phyloP scores from a whole-genome alignment of 192 early-diverging fungal genomes.

The Coemansia sp. region DNA sequence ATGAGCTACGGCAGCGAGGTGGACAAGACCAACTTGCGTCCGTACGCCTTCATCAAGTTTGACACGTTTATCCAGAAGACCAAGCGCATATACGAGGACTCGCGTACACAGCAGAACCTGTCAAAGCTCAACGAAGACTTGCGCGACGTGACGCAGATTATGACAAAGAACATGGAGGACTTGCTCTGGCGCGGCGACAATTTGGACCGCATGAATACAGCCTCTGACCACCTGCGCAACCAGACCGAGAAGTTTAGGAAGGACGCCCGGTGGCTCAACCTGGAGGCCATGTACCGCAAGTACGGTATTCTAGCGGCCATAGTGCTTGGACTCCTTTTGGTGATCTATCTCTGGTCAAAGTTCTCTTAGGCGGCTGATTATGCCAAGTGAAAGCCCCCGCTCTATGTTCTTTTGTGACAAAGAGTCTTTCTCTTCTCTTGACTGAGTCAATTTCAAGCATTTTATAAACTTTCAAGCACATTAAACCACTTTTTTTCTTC shows the following conservation, averaged over 20 bases:
- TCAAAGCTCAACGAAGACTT: slow-evolving; percentile 94
- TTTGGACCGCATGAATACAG: slow-evolving; percentile 72
- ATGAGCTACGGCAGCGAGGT: slow-evolving; percentile 91
- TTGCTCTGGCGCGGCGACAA: slow-evolving; percentile 86
- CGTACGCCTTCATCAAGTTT: slow-evolving; percentile 98
- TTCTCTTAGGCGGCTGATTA: slow-evolving; percentile 22
- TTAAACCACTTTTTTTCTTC: neutral
- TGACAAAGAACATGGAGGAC: slow-evolving; percentile 98
- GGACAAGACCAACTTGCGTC: slow-evolving; percentile 75
- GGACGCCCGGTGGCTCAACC: slow-evolving; percentile 80
- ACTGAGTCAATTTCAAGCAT: neutral
- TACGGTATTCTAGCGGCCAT: slow-evolving; percentile 88
- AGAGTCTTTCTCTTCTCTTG: neutral
- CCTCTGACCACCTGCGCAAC: slow-evolving; percentile 64
- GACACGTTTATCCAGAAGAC: slow-evolving; percentile 99
- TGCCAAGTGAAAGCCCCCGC: neutral
- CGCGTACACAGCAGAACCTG: slow-evolving; percentile 87
- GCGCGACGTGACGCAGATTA: slow-evolving; percentile 93
- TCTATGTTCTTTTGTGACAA: neutral
- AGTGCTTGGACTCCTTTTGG: slow-evolving; percentile 72
- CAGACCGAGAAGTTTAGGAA: slow-evolving; percentile 85
- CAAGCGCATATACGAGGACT: slow-evolving; percentile 94
- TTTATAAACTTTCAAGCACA: neutral
- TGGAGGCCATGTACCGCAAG: slow-evolving; percentile 90
- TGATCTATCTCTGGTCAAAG: slow-evolving; percentile 68